A percentile compares a stretch with the other conserved stretches of the same genome.
Evolutionary conservation across 495 filamentous ascomycete species (phyloP).

Genomic region (Aspergillus asperescens): DNA sequence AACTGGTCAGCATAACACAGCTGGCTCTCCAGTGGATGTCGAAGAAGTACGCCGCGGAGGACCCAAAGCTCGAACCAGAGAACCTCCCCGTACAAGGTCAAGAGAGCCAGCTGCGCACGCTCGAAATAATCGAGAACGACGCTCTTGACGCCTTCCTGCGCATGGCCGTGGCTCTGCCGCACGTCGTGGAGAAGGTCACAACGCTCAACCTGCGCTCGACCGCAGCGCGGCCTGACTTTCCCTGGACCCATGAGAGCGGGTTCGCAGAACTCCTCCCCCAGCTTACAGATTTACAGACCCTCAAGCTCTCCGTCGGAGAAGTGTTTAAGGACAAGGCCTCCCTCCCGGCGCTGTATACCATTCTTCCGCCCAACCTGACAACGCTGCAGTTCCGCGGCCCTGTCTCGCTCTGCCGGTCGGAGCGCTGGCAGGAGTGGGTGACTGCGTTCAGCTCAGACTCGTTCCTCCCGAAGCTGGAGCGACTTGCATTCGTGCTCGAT

Average conservation of each 20-base stretch:
- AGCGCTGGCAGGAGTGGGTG: constrained; percentile 21
- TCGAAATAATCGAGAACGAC: constrained; percentile 28
- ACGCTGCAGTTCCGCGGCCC: constrained; percentile 23
- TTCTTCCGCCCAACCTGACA: constrained; percentile 18
- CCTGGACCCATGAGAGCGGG: not conserved
- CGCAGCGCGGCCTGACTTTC: constrained; percentile 13
- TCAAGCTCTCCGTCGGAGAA: constrained; percentile 24
- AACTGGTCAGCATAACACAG: constrained; percentile 13
- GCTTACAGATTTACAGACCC: constrained; percentile 15
- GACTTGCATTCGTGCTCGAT: constrained; percentile 22
- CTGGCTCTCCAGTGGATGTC: constrained; percentile 12
- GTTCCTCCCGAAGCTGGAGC: constrained; percentile 19
- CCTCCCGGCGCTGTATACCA: constrained; percentile 16
- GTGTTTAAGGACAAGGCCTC: constrained; percentile 15
- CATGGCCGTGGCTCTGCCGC: constrained; percentile 21
- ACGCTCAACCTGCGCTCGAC: constrained; percentile 22
- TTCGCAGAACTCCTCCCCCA: constrained; percentile 14
- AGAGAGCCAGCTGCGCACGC: constrained; percentile 3
- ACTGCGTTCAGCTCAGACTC: constrained; percentile 10
- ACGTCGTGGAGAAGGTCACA: constrained; percentile 17
- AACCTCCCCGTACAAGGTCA: constrained; percentile 8
- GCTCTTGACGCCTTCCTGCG: constrained; percentile 20
- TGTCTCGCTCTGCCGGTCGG: constrained; percentile 13
- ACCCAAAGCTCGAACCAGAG: constrained; percentile 3
- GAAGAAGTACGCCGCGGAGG: constrained; percentile 2